A percentile compares a stretch with the other conserved stretches of the same genome.
Conservation (phyloP, 208 protist genomes). For the Trypanosoma lewisi region DNA sequence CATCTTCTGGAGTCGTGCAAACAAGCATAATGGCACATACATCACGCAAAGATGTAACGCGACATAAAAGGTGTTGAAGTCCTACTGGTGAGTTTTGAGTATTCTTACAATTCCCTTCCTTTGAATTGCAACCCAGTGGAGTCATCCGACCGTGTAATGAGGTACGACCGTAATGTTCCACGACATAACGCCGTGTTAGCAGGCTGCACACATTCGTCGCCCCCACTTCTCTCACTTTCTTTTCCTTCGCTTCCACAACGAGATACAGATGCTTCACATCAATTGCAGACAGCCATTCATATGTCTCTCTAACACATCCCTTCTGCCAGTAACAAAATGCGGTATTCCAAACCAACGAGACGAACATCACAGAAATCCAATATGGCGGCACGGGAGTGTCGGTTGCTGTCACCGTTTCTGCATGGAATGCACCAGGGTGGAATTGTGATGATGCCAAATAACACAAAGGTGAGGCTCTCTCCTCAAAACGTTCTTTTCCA, state of each 20-base stretch:
- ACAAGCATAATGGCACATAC: conserved; percentile 44
- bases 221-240: neutral
- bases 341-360: conserved; percentile 53
- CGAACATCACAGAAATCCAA: conserved; percentile 33
- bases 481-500: neutral
- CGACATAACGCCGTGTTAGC: conserved; percentile 5
- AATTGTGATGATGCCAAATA: conserved; percentile 40
- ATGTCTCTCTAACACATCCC: conserved; percentile 50
- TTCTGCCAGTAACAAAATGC: conserved; percentile 56
- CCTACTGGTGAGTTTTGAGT: neutral
- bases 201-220: neutral
- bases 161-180: neutral
- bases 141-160: neutral
- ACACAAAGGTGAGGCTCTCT: conserved; percentile 28
- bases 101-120: neutral
- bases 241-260: neutral
- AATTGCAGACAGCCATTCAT: conserved; percentile 48
- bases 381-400: conserved; percentile 6
- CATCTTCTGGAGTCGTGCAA: conserved; percentile 45
- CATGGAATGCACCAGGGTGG: conserved; percentile 45
- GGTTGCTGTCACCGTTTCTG: neutral
- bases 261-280: conserved; percentile 36
- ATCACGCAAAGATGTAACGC: conserved; percentile 48
- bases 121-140: neutral
- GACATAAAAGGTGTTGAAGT: conserved; percentile 18